phyloP scores from a whole-genome alignment of 768 basidiomycete species.

The Boletus tomentosulus region DNA sequence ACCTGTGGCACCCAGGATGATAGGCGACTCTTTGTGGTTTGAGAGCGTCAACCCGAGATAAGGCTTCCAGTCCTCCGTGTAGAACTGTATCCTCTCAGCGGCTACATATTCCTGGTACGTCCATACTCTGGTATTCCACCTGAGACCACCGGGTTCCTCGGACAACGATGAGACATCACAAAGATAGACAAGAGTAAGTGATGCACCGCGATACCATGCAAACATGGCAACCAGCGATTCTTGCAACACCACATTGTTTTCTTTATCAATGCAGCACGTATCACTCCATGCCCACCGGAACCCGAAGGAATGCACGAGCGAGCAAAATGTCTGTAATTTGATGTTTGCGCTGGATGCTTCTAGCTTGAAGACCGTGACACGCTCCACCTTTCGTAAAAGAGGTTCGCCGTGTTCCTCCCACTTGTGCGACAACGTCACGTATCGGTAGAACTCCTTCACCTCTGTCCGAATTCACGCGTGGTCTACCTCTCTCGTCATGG shows the following conservation, averaged over 20 bases:
- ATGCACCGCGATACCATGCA: conserved; percentile 1
- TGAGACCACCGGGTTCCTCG: not conserved
- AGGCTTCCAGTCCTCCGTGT: too few species aligned
- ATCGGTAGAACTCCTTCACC: too few species aligned
- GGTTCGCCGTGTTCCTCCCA: not conserved
- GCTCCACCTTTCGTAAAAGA: not conserved
- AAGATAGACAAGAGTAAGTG: conserved; percentile 2
- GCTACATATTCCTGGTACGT: too few species aligned
- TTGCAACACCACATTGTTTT: too few species aligned
- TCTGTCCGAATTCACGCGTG: too few species aligned
- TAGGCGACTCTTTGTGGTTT: not conserved
- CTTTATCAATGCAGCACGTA: too few species aligned
- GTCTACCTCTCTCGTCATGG: too few species aligned
- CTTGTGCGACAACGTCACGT: conserved; percentile 2
- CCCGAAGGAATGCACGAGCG: not conserved
- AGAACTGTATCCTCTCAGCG: too few species aligned
- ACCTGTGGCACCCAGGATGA: conserved; percentile 3
- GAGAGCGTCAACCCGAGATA: not conserved
- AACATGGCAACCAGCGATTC: too few species aligned
- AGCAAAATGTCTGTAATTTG: not conserved
- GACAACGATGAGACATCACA: not conserved
- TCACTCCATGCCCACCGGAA: too few species aligned
- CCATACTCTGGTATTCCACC: too few species aligned
- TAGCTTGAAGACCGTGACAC: not conserved
- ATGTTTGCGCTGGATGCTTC: not conserved